These are phyloP conservation scores for Teratosphaeria zuluensis DNA, from an alignment of 2,329 filamentous ascomycete genomes.

Conservation along the genomic window DNA sequence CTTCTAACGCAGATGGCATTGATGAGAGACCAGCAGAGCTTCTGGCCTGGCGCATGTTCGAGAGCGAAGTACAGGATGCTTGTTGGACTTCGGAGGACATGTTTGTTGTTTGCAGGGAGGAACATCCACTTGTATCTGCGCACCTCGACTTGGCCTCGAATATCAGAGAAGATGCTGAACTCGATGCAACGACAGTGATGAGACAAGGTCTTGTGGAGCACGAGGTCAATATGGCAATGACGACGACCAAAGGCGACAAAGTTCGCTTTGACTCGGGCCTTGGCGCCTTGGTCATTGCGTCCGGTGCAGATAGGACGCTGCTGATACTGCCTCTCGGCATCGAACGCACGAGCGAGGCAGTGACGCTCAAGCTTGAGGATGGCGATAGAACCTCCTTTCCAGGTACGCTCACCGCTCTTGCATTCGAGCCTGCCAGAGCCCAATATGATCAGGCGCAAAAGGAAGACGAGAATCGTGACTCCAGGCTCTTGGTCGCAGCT, in stretches of 20 bases:
- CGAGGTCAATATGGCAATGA: neutral
- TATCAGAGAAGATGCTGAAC: slow-evolving; percentile 5
- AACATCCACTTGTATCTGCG: slow-evolving; percentile 4
- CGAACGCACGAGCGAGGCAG: slow-evolving; percentile 2
- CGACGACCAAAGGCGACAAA: slow-evolving; percentile 14
- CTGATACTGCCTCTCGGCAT: slow-evolving; percentile 24
- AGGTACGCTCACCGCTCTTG: slow-evolving; percentile 30
- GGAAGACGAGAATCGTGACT: neutral
- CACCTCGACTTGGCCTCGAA: slow-evolving; percentile 2
- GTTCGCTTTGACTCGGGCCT: slow-evolving; percentile 28
- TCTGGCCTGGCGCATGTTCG: slow-evolving; percentile 31
- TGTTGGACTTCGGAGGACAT: slow-evolving; percentile 34
- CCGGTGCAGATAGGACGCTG: slow-evolving; percentile 19
- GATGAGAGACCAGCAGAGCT: slow-evolving; percentile 18
- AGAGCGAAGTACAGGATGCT: slow-evolving; percentile 33
- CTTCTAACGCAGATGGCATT: slow-evolving; percentile 4
- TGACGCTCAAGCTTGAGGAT: neutral
- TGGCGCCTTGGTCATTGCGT: slow-evolving; percentile 27
- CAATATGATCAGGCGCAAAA: neutral
- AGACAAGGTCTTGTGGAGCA: slow-evolving; percentile 5
- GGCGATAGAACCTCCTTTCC: slow-evolving; percentile 2
- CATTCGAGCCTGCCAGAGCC: slow-evolving; percentile 25
- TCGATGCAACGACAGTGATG: slow-evolving; percentile 4
- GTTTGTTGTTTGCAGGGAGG: slow-evolving; percentile 36
- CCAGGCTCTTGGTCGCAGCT: slow-evolving; percentile 29